Evolutionary conservation across 352 stramenopile genomes (phyloP), one percentile per base, ranked within the genome.

Genomic region (Phytophthora niederhauseri): DNA sequence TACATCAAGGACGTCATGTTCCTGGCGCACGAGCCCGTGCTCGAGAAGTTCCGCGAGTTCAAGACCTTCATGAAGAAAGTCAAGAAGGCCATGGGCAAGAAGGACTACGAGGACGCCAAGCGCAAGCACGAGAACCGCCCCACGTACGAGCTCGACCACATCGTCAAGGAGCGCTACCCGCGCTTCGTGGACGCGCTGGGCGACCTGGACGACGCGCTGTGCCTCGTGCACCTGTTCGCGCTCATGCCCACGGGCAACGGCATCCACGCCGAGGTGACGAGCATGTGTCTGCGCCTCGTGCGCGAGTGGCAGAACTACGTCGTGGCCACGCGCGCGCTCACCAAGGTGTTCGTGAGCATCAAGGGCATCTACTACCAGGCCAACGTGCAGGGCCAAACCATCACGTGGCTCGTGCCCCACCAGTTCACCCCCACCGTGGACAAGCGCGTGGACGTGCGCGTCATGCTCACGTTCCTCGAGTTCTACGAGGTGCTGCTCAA

Each of bases 391-490:
- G 94, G 94, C n/a, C 81, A 97, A 73, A 89, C 87, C 14, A 89
- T 99, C 55, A 99, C 98, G 63, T 99, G 98, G 98, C 80, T 99
- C 17, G 91, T 98, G 65, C 98, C 98, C 24, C 98, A 99, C 78
- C 93, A 98, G 69, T 99, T 99, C 77, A 99, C 97, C 30, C 97
- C 98, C 34, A 96, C 95, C 19, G 85, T 99, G 59, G 97, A 98
- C 58, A 91, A 98, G 61, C 97, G 98, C 68, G 98, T 99, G 26
- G 98, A 99, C 72, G 98, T 99, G 72, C 89, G 92, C 55, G 97
- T 99, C 20, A 99, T 99, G 98, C 76, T 98, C 28, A 99, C 98
- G 43, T 99, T 99, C 84, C 90, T 99, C 43, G 98, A 99, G 87
- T 99, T 99, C 70, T 99, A 99, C 81, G 86, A 99, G 67, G 95